These are phyloP conservation scores for Ehretia macrophylla DNA, from an alignment of 257 asterid genomes.

Conservation along the genomic window DNA sequence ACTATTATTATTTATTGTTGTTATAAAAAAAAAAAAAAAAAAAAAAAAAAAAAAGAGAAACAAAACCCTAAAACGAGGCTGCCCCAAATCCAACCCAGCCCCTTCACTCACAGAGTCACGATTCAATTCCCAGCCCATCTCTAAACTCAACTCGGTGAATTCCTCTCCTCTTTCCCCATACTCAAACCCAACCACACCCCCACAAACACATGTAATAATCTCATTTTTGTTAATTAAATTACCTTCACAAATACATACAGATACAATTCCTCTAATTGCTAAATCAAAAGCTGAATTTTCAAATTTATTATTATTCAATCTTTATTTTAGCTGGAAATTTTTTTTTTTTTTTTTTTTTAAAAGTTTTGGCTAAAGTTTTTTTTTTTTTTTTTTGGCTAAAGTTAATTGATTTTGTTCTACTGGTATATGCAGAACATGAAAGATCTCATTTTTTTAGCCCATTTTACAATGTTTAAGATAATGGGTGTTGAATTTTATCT, in stretches of 20 bases:
- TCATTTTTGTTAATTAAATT: neutral
- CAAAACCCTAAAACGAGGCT: constrained; percentile 12
- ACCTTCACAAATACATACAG: neutral
- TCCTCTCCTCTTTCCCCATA: constrained; percentile 17
- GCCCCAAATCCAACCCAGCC: constrained; percentile 19
- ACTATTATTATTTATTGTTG: neutral
- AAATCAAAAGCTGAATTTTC: neutral
- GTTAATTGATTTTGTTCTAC: neutral
- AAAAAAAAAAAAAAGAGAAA: neutral
- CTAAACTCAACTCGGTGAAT: constrained; percentile 34
- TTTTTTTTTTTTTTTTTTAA: no score
- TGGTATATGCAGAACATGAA: neutral
- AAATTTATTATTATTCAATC: neutral
- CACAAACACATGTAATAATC: neutral
- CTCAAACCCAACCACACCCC: neutral
- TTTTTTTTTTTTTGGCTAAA: neutral
- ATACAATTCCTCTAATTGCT: neutral
- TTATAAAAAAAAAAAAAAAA: no score
- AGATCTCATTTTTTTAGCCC: neutral
- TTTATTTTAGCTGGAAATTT: no score
- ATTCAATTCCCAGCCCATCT: constrained; percentile 25
- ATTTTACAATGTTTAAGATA: neutral
- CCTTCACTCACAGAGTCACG: constrained; percentile 48
- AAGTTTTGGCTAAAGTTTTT: no score
- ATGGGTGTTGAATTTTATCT: neutral